These are phyloP conservation scores for Arctium minus DNA, from an alignment of 129 eudicot genomes.

Conservation along the genomic window DNA sequence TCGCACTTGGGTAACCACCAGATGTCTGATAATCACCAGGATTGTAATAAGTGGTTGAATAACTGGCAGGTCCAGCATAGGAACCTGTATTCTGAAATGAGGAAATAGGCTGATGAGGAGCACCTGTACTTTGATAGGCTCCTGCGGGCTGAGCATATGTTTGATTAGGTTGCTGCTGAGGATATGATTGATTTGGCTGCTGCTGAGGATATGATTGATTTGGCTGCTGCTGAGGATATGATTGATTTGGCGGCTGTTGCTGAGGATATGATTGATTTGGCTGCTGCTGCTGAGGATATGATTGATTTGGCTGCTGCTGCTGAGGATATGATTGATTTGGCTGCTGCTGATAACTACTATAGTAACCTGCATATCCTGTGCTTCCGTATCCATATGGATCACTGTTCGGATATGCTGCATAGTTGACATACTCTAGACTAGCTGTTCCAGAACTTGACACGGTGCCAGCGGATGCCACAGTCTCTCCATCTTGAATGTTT, in stretches of 20 bases:
- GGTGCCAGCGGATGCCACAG: slow-evolving; percentile 37
- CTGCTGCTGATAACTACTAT: slow-evolving; percentile 70
- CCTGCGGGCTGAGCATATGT: slow-evolving; percentile 64
- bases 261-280: slow-evolving; percentile 15
- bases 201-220: slow-evolving; percentile 44
- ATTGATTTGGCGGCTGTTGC: slow-evolving; percentile 55
- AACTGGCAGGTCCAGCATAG: slow-evolving; percentile 94
- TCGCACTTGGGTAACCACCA: slow-evolving; percentile 64
- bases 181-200: slow-evolving; percentile 56
- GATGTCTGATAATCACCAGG: slow-evolving; percentile 99
- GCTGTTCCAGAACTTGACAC: slow-evolving; percentile 56
- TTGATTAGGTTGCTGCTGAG: slow-evolving; percentile 67
- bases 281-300: slow-evolving; percentile 50
- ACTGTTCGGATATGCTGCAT: slow-evolving; percentile 57
- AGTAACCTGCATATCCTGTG: slow-evolving; percentile 70
- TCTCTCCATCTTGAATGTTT: slow-evolving; percentile 41
- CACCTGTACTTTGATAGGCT: slow-evolving; percentile 98
- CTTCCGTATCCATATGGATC: slow-evolving; percentile 74
- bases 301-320: slow-evolving; percentile 53
- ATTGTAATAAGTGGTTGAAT: slow-evolving; percentile 99
- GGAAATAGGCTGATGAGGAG: slow-evolving; percentile 99
- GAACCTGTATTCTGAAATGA: slow-evolving; percentile 99
- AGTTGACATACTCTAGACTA: slow-evolving; percentile 49
- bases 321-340: slow-evolving; percentile 38
- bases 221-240: slow-evolving; percentile 33